Conservation (phyloP, 2,329 filamentous ascomycete genomes). For the Aspergillus udagawae region DNA sequence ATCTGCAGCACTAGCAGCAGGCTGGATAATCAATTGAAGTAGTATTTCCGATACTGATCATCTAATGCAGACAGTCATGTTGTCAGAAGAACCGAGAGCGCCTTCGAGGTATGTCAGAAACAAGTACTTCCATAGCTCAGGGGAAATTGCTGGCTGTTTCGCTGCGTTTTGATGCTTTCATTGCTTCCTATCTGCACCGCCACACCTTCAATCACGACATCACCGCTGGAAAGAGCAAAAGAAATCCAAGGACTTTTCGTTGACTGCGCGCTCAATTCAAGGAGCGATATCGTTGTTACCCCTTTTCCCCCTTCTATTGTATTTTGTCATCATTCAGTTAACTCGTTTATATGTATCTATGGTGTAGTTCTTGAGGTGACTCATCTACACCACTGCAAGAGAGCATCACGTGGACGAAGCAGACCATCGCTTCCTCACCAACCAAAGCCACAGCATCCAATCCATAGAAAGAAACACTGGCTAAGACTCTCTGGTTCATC, state of each 20-base stretch:
- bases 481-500: constrained; percentile 18
- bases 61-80: neutral
- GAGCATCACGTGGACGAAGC: neutral
- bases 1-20: neutral
- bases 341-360: neutral
- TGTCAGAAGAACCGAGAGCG: neutral
- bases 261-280: neutral
- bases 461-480: constrained; percentile 8
- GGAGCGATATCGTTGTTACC: neutral
- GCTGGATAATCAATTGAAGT: constrained; percentile 4
- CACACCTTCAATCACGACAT: constrained; percentile 12
- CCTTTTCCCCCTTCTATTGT: neutral
- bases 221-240: neutral
- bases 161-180: constrained; percentile 13
- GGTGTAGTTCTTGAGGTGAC: neutral
- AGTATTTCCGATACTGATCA: constrained; percentile 17
- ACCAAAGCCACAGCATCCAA: neutral
- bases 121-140: neutral
- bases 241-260: neutral
- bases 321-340: neutral
- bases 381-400: neutral
- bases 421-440: neutral
- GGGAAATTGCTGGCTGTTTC: constrained; percentile 16
- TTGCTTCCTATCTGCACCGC: constrained; percentile 16
- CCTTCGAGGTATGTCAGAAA: neutral